A percentile compares a stretch with the other conserved stretches of the same genome.
Evolutionary conservation across 495 filamentous ascomycete species (phyloP).

Genomic region (Xylaria telfairii): DNA sequence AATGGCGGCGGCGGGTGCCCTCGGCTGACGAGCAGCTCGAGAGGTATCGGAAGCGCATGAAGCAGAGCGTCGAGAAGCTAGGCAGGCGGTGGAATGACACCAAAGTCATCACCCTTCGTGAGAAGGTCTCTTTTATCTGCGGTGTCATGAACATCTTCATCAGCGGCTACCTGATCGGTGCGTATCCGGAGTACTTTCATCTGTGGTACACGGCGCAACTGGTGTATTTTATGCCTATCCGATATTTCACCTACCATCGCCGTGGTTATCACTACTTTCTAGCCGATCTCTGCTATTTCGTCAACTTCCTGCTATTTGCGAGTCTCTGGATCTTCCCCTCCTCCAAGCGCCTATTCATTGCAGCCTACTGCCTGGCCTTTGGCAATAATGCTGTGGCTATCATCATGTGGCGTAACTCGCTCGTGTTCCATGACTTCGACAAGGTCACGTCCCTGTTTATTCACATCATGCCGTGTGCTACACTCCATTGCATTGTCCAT

Average conservation of each 20-base stretch:
- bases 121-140: constrained; percentile 95
- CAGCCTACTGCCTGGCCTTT: constrained; percentile 88
- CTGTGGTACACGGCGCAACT: constrained; percentile 89
- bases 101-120: constrained; percentile 82
- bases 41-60: constrained; percentile 87
- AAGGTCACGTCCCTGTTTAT: constrained; percentile 97
- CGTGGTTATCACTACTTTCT: constrained; percentile 96
- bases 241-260: constrained; percentile 86
- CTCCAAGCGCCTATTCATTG: constrained; percentile 91
- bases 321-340: constrained; percentile 89
- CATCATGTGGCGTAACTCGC: constrained; percentile 98
- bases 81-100: constrained; percentile 86
- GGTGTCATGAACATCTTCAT: constrained; percentile 97
- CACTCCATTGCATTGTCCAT: constrained; percentile 91
- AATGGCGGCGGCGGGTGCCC: constrained; percentile 82
- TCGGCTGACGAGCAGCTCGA: constrained; percentile 91
- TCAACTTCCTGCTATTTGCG: constrained; percentile 84
- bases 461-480: constrained; percentile 96
- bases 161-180: constrained; percentile 91
- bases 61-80: constrained; percentile 82
- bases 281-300: constrained; percentile 97
- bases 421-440: constrained; percentile 97
- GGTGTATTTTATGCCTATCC: constrained; percentile 94
- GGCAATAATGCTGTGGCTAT: constrained; percentile 98
- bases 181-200: constrained; percentile 84